These are phyloP conservation scores for Bathelium albidoporum DNA, from an alignment of 495 filamentous ascomycete species.

Conservation along the genomic window DNA sequence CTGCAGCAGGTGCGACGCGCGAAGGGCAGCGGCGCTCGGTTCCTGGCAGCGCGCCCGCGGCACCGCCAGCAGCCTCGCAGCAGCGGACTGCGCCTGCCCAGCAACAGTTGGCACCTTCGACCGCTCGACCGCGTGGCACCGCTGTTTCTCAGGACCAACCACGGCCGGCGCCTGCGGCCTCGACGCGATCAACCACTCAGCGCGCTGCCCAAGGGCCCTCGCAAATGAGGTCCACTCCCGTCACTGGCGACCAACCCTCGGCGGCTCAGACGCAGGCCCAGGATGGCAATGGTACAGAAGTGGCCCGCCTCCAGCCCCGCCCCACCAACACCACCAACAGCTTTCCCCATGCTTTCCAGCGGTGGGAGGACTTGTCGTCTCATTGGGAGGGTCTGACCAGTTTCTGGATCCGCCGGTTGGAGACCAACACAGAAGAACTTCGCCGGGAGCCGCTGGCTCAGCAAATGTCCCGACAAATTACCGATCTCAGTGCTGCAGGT, in stretches of 20 bases:
- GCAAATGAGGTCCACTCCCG: slow-evolving; percentile 15
- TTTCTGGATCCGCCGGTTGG: slow-evolving; percentile 89
- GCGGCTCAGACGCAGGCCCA: background rate
- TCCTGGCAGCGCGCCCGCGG: slow-evolving; percentile 2
- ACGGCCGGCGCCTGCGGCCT: slow-evolving; percentile 20
- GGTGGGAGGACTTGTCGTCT: slow-evolving; percentile 92
- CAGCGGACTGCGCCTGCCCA: slow-evolving; percentile 9
- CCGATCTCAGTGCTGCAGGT: slow-evolving; percentile 87
- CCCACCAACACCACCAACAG: slow-evolving; percentile 12
- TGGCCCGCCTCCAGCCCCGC: slow-evolving; percentile 1
- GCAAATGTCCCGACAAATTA: slow-evolving; percentile 87
- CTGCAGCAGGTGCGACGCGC: background rate
- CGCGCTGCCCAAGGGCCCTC: slow-evolving; percentile 7
- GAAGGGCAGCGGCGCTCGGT: background rate
- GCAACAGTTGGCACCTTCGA: slow-evolving; percentile 11
- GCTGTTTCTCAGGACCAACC: slow-evolving; percentile 24
- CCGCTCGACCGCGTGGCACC: slow-evolving; percentile 15
- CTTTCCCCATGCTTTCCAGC: slow-evolving; percentile 94
- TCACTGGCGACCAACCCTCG: slow-evolving; percentile 12
- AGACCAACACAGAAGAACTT: slow-evolving; percentile 78
- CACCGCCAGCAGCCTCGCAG: slow-evolving; percentile 11
- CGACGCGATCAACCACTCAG: slow-evolving; percentile 12
- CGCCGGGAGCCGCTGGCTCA: slow-evolving; percentile 69
- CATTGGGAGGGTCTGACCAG: slow-evolving; percentile 97
- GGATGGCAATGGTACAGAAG: background rate